Percentiles rank a stretch among this genome's conserved stretches.
Conservation (phyloP, 345 rosid species). For the Eucalyptus rudis region DNA sequence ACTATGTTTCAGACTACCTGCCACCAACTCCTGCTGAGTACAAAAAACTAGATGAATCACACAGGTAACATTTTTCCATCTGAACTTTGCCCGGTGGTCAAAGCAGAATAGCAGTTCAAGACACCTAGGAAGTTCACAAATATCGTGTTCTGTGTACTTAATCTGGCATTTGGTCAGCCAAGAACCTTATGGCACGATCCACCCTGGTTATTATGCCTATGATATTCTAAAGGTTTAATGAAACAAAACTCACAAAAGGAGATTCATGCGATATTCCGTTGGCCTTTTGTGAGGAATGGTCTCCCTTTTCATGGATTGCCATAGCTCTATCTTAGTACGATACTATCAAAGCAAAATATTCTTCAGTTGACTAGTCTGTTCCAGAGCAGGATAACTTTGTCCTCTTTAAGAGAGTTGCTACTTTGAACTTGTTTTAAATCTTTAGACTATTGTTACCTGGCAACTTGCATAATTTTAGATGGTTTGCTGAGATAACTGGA, state of each 20-base stretch:
- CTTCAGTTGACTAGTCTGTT: background rate
- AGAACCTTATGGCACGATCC: background rate
- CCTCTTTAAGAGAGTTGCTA: background rate
- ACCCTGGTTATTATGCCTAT: background rate
- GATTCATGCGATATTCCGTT: background rate
- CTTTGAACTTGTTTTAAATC: background rate
- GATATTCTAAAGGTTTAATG: background rate
- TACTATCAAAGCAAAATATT: background rate
- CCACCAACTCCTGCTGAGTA: conserved; percentile 36
- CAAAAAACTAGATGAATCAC: conserved; percentile 9
- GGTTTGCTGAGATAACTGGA: conserved; percentile 8
- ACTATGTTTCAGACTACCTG: conserved; percentile 36
- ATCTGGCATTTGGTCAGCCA: background rate
- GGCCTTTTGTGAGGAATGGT: background rate
- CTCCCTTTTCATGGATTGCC: background rate
- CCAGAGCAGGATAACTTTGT: background rate
- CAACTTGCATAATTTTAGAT: conserved; percentile 7
- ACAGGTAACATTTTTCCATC: conserved; percentile 11
- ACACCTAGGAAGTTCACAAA: background rate
- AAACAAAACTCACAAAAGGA: background rate
- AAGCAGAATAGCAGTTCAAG: background rate
- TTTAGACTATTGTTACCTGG: background rate
- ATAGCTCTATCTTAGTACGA: background rate
- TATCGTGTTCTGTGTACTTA: background rate
- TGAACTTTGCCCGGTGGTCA: background rate